Conservation (phyloP, 1,284 basidiomycete species). For the Ganoderma resinaceum region DNA sequence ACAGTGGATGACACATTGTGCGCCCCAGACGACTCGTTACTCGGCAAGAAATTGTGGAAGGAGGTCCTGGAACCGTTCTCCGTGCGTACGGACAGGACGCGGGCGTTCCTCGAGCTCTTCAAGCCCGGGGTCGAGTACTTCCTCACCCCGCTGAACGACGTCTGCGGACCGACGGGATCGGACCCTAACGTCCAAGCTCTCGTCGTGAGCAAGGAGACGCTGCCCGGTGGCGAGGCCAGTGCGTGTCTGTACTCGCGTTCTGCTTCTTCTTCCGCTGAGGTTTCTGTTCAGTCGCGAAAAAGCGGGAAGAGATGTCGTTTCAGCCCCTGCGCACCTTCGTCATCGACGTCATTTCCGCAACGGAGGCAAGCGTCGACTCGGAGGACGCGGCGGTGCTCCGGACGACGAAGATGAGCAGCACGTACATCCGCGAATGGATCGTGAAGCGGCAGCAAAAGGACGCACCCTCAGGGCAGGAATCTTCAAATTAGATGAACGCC, state of each 20-base stretch:
- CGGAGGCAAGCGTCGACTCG: constrained; percentile 58
- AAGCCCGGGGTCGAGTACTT: constrained; percentile 68
- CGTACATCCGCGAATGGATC: constrained; percentile 88
- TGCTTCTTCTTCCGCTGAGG: constrained; percentile 4
- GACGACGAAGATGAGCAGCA: constrained; percentile 89
- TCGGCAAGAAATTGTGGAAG: constrained; percentile 78
- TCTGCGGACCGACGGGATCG: constrained; percentile 87
- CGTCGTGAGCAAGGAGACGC: constrained; percentile 88
- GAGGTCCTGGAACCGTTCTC: constrained; percentile 74
- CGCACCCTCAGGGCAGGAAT: neutral
- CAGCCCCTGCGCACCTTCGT: constrained; percentile 73
- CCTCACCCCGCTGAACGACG: constrained; percentile 78
- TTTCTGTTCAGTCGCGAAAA: constrained; percentile 60
- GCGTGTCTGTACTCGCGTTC: constrained; percentile 37
- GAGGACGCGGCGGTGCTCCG: constrained; percentile 73
- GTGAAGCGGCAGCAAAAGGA: constrained; percentile 44
- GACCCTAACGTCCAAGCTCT: constrained; percentile 87
- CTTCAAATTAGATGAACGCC: neutral
- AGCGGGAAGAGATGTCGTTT: constrained; percentile 61
- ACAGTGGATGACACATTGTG: neutral
- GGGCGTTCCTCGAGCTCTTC: constrained; percentile 73
- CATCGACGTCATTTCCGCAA: constrained; percentile 87
- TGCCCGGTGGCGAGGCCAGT: constrained; percentile 79
- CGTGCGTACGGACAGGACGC: constrained; percentile 60
- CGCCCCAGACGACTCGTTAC: constrained; percentile 69